Conservation (phyloP, 495 filamentous ascomycete species). For the Aspergillus biplanus region DNA sequence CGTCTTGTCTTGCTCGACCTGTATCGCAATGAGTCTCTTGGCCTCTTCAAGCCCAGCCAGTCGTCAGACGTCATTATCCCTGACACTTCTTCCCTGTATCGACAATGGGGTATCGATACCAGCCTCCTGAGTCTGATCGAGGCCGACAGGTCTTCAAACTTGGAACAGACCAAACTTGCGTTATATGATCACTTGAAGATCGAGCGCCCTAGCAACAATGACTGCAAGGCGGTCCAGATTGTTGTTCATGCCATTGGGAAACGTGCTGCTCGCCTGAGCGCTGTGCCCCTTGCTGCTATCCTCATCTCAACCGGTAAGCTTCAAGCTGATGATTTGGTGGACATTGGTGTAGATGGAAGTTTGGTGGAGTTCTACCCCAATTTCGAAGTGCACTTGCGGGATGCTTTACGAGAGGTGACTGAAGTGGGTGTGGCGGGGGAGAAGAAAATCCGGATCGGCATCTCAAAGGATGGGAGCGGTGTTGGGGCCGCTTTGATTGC, state of each 20-base stretch:
- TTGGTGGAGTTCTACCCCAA: constrained; percentile 91
- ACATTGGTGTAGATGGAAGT: constrained; percentile 89
- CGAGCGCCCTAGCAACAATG: constrained; percentile 68
- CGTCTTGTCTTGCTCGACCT: constrained; percentile 73
- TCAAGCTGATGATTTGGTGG: constrained; percentile 65
- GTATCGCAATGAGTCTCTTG: constrained; percentile 59
- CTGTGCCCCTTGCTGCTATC: constrained; percentile 82
- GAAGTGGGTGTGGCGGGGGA: constrained; percentile 74
- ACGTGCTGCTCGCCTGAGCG: constrained; percentile 86
- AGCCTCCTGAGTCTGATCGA: constrained; percentile 80
- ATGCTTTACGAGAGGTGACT: constrained; percentile 70
- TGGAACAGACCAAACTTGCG: constrained; percentile 69
- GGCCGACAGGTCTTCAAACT: constrained; percentile 67
- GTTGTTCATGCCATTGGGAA: constrained; percentile 83
- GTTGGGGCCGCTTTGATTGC: constrained; percentile 93
- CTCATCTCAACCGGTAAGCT: constrained; percentile 75
- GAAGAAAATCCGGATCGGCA: constrained; percentile 81
- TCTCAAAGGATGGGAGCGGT: constrained; percentile 91
- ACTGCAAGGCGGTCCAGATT: constrained; percentile 79
- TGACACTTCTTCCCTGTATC: constrained; percentile 66
- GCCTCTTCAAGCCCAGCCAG: constrained; percentile 71
- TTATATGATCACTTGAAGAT: constrained; percentile 76
- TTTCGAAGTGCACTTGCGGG: constrained; percentile 78
- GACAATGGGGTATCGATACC: constrained; percentile 89
- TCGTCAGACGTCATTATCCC: constrained; percentile 72